phyloP scores from a whole-genome alignment of 169 alveolate genomes.

The Babesia divergens region DNA sequence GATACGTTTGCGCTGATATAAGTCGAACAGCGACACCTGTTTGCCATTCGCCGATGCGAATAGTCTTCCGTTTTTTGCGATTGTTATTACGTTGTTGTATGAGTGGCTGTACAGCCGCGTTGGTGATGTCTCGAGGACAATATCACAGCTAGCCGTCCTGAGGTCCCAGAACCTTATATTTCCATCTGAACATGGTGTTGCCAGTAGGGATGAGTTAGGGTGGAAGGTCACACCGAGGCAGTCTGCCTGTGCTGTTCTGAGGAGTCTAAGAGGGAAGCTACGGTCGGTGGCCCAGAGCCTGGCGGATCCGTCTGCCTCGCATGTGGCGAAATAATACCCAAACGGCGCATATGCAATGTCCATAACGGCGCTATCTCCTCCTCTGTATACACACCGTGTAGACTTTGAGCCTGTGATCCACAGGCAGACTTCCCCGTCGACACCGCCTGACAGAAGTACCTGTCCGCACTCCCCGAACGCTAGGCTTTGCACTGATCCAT shows the following conservation, averaged over 20 bases:
- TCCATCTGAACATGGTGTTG: slow-evolving; percentile 36
- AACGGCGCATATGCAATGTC: slow-evolving; percentile 38
- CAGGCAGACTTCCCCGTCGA: slow-evolving; percentile 42
- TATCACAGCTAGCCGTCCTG: slow-evolving; percentile 33
- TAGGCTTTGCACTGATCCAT: slow-evolving; percentile 49
- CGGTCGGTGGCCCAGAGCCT: slow-evolving; percentile 67
- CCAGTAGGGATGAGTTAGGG: slow-evolving; percentile 62
- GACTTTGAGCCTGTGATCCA: slow-evolving; percentile 38
- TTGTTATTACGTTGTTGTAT: slow-evolving; percentile 1
- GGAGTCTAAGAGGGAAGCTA: slow-evolving; percentile 53
- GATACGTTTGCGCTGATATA: slow-evolving; percentile 18
- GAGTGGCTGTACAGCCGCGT: background rate
- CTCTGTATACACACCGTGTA: slow-evolving; percentile 30
- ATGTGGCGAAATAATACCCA: slow-evolving; percentile 55
- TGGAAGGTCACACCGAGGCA: slow-evolving; percentile 38
- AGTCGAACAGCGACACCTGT: slow-evolving; percentile 34
- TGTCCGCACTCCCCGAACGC: slow-evolving; percentile 57
- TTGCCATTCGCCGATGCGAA: slow-evolving; percentile 33
- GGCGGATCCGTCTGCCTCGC: slow-evolving; percentile 59
- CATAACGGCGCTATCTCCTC: slow-evolving; percentile 47
- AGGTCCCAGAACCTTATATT: slow-evolving; percentile 54
- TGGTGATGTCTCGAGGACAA: slow-evolving; percentile 17
- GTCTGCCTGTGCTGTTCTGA: slow-evolving; percentile 37
- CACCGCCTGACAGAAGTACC: slow-evolving; percentile 58
- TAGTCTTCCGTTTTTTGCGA: slow-evolving; percentile 33